phyloP scores from a whole-genome alignment of 78 protist genomes.

The Creolimax fragrantissima region DNA sequence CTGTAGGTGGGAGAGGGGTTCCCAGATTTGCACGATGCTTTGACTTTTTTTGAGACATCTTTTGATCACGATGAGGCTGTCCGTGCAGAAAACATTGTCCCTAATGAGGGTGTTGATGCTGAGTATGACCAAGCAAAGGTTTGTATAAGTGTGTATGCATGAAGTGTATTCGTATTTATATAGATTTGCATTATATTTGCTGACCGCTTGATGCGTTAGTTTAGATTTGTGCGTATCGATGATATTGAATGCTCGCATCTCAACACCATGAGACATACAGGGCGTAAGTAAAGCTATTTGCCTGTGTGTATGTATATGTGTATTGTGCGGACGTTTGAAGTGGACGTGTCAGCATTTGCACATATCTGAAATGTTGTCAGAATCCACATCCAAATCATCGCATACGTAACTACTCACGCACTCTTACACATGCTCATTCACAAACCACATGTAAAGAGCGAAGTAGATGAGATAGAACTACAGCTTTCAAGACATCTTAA shows the following conservation, averaged over 20 bases:
- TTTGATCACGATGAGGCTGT: background rate
- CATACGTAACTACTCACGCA: conserved; percentile 2
- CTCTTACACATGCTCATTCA: background rate
- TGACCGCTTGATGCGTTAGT: too few species aligned
- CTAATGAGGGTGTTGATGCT: background rate
- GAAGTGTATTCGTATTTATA: too few species aligned
- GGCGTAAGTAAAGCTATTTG: too few species aligned
- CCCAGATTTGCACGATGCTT: background rate
- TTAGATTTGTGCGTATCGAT: too few species aligned
- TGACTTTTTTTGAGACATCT: background rate
- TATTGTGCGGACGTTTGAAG: too few species aligned
- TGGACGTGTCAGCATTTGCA: too few species aligned
- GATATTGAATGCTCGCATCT: too few species aligned
- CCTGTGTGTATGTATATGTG: too few species aligned
- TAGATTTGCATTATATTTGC: too few species aligned
- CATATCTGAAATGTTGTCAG: too few species aligned
- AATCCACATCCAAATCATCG: background rate
- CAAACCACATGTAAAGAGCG: background rate
- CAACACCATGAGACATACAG: too few species aligned
- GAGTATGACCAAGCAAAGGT: background rate
- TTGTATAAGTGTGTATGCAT: too few species aligned
- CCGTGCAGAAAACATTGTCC: background rate
- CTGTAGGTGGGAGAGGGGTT: background rate
- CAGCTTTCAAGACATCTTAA: background rate
- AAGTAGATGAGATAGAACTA: background rate